Base-by-base conservation (phyloP, 2,329 filamentous ascomycete species). In the Escovopsis sp. region DNA sequence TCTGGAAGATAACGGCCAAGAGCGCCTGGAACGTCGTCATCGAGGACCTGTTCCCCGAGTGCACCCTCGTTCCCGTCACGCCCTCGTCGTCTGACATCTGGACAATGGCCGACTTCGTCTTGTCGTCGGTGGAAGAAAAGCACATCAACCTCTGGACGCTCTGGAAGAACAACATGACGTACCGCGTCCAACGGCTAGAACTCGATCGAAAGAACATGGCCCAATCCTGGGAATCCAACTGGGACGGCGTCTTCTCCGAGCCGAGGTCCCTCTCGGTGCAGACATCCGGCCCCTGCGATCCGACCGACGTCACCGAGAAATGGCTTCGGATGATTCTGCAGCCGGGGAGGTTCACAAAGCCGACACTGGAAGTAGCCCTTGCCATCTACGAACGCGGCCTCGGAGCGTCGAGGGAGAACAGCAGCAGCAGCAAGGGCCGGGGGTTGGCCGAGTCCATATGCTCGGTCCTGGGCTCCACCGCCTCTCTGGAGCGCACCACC, bases 241-340 rank as follows among this genome's bases (percentile, higher is more conserved):
- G 91, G 88, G 73, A 72, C 43, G 72, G 72, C 11, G 79, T 82
- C 12, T 72, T 72, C 40, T 67, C 74, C 34, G 81, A 85, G 45
- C 72, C 68, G 15, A 61, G 70, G 9, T 57, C 69, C 27, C 63
- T 71, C 16, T 63, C 69, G 4, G 67, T 73, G 6, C 76, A 76
- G 30, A 63, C 68, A 13, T 70, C 79, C n/a, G 68, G 74, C 12
- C 62, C 74, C 12, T 74, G 74, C 46, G 80, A 85, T 53, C 64
- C 79, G 30, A 71, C 76, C 27, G 81, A 88, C 58, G 68, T 78
- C 7, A 81, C 80, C 0, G 85, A 94, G 52, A 83, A 83, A 57
- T 98, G 91, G 91, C 65, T 95, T 8, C 71, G 82, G 25, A 82
- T 83, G 49, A 76, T 98, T 44, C 73, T 96, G 51, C 79, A 76